These are phyloP conservation scores for Aspergillus homomorphus DNA, from an alignment of 495 filamentous ascomycete genomes.

Conservation along the genomic window DNA sequence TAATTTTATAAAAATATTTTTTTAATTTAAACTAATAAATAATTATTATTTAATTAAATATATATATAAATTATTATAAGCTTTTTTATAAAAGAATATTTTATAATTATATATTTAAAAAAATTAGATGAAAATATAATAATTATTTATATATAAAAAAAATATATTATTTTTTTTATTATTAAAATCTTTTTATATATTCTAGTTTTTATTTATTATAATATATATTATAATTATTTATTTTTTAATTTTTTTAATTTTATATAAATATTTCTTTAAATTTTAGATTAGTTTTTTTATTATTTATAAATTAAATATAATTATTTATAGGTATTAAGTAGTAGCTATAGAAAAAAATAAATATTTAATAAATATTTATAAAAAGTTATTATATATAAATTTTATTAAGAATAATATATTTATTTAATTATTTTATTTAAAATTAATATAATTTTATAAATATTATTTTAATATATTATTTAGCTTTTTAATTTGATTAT, in stretches of 20 bases:
- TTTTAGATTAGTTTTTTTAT: not conserved
- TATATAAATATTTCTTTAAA: not conserved
- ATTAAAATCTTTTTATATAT: not conserved
- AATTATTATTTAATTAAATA: not conserved
- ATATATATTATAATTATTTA: not conserved
- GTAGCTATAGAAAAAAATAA: not conserved
- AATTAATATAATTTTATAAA: slow-evolving; percentile 10
- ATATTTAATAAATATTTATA: not conserved
- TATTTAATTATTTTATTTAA: slow-evolving; percentile 9
- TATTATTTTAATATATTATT: slow-evolving; percentile 10
- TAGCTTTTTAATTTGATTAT: slow-evolving; percentile 6
- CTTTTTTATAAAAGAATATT: not conserved
- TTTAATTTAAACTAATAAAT: not conserved
- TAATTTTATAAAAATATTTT: not conserved
- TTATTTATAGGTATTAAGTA: not conserved
- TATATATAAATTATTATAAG: not conserved
- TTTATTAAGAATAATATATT: slow-evolving; percentile 3
- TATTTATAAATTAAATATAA: slow-evolving; percentile 1
- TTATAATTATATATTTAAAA: not conserved
- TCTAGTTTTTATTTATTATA: not conserved
- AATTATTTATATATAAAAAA: not conserved
- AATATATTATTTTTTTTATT: not conserved
- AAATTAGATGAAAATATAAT: not conserved
- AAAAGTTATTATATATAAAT: slow-evolving; percentile 13
- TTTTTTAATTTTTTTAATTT: not conserved